Conservation (phyloP, 306 rosid genomes). For the Styphnolobium japonicum region DNA sequence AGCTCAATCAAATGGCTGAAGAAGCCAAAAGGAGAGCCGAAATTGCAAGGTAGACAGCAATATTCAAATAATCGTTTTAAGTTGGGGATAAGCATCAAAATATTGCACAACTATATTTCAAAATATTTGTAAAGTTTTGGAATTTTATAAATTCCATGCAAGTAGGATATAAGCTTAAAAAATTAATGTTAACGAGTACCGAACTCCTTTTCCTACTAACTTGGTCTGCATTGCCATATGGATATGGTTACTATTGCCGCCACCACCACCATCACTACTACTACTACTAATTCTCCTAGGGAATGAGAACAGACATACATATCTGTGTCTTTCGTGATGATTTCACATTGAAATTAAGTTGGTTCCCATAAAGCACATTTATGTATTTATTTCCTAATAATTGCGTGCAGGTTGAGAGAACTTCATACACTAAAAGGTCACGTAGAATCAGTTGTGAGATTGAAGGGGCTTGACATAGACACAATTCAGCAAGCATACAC, state of each 20-base stretch:
- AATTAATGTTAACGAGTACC: neutral
- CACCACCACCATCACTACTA: too few species aligned
- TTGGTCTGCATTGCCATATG: neutral
- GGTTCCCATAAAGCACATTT: neutral
- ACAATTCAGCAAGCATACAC: slow-evolving; percentile 99
- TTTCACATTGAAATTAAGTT: neutral
- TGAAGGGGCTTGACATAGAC: slow-evolving; percentile 94
- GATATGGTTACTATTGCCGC: neutral
- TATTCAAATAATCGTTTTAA: neutral
- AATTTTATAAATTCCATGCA: neutral
- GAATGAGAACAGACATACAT: neutral
- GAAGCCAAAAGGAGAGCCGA: slow-evolving; percentile 99
- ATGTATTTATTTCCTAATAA: neutral
- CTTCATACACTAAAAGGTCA: slow-evolving; percentile 92
- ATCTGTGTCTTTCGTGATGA: neutral
- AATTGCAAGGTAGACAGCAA: slow-evolving; percentile 67
- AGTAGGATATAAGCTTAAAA: neutral
- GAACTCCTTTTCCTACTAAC: neutral
- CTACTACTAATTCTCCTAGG: neutral
- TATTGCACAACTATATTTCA: neutral
- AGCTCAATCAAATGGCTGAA: slow-evolving; percentile 96
- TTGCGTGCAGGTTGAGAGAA: slow-evolving; percentile 73
- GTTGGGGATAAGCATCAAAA: neutral
- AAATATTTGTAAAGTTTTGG: neutral
- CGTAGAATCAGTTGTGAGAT: slow-evolving; percentile 96